Evolutionary conservation across 2,329 filamentous ascomycete species (phyloP).

Genomic region (Xylaria hypoxylon): DNA sequence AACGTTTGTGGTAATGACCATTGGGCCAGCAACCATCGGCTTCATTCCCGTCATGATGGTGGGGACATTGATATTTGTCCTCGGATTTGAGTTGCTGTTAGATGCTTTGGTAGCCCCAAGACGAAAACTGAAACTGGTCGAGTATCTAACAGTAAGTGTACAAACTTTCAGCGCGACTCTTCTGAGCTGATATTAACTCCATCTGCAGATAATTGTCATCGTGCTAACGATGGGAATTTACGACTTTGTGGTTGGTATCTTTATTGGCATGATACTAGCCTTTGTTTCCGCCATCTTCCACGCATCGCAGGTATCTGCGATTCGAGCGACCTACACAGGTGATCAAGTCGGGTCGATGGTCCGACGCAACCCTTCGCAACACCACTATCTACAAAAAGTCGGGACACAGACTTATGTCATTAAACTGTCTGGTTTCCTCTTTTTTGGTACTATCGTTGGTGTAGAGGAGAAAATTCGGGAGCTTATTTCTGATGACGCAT

Average conservation of each 20-base stretch:
- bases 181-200: conserved; percentile 41
- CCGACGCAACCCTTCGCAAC: conserved; percentile 87
- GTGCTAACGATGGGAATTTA: conserved; percentile 96
- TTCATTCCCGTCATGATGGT: conserved; percentile 98
- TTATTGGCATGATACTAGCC: conserved; percentile 89
- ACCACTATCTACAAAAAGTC: conserved; percentile 85
- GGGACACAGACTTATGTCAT: conserved; percentile 90
- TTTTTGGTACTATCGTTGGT: conserved; percentile 96
- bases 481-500: conserved; percentile 85
- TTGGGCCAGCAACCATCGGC: conserved; percentile 88
- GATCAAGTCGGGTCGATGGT: conserved; percentile 93
- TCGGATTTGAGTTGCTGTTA: conserved; percentile 90
- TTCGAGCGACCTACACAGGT: conserved; percentile 90
- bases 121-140: conserved; percentile 85
- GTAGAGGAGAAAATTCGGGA: conserved; percentile 89
- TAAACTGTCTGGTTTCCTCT: conserved; percentile 94
- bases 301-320: conserved; percentile 87
- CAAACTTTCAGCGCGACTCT: background rate
- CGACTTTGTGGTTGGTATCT: conserved; percentile 95
- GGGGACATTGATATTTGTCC: conserved; percentile 91
- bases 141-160: conserved; percentile 81
- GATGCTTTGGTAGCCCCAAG: conserved; percentile 91
- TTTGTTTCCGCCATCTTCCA: conserved; percentile 93
- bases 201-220: conserved; percentile 77
- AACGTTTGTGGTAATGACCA: conserved; percentile 84